Percentiles rank a stretch among this genome's conserved stretches.
Conservation (phyloP, 1,284 basidiomycete species). For the Anthracocystis walkeri region DNA sequence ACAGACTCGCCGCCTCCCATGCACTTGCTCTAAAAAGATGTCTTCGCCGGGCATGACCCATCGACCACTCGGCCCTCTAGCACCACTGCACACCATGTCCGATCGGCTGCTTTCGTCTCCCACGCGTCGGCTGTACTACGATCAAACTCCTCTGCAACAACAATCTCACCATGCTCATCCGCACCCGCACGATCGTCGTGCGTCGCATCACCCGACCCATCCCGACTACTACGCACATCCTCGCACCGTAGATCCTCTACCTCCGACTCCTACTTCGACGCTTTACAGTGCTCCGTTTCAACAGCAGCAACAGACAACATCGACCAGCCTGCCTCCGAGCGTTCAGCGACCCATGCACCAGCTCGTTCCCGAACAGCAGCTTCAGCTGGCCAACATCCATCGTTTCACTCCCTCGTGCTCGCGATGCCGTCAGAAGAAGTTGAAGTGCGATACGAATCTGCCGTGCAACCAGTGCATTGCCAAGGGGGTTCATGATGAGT, state of each 20-base stretch:
- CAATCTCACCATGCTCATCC: not conserved
- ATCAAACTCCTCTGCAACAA: not conserved
- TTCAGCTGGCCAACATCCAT: slow-evolving; percentile 43
- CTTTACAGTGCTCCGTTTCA: not conserved
- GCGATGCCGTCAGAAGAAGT: slow-evolving; percentile 52
- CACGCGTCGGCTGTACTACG: slow-evolving; percentile 13
- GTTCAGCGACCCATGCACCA: slow-evolving; percentile 33
- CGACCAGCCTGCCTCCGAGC: slow-evolving; percentile 18
- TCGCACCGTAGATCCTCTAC: not conserved
- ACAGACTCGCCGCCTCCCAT: slow-evolving; percentile 10
- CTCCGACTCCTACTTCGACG: not conserved
- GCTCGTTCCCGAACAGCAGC: slow-evolving; percentile 47
- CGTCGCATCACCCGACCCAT: slow-evolving; percentile 11
- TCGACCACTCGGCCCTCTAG: slow-evolving; percentile 3
- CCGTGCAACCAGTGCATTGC: slow-evolving; percentile 57
- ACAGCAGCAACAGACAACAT: not conserved
- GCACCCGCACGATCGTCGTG: not conserved
- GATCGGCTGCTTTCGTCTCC: slow-evolving; percentile 14
- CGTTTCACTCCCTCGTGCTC: slow-evolving; percentile 53
- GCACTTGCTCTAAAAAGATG: slow-evolving; percentile 7
- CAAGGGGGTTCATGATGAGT: slow-evolving; percentile 51
- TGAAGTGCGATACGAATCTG: slow-evolving; percentile 53
- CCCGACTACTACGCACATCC: not conserved
- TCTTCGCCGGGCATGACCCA: slow-evolving; percentile 17
- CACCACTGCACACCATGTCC: slow-evolving; percentile 2